Conservation (phyloP, 2,329 filamentous ascomycete species). For the Neoarthrinium moseri region DNA sequence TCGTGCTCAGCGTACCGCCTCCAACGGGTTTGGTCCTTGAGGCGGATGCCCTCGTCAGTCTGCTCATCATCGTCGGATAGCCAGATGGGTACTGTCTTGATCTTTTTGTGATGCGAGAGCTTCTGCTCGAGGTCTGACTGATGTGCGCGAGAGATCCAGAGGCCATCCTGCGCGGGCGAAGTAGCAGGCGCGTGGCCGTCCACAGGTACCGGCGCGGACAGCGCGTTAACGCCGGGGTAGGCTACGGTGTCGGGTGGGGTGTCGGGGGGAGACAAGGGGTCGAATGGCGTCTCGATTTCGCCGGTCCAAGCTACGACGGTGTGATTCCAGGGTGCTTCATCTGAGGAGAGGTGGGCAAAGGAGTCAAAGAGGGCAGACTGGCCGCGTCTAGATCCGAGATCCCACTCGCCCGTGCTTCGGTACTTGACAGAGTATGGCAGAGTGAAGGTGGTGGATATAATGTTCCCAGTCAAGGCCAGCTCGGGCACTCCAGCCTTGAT, state of each 20-base stretch:
- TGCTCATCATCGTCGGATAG: conserved; percentile 74
- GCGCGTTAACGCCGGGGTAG: conserved; percentile 63
- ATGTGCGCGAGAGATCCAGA: conserved; percentile 70
- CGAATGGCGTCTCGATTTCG: conserved; percentile 63
- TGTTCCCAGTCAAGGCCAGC: conserved; percentile 59
- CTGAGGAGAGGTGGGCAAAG: conserved; percentile 83
- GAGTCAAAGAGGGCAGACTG: conserved; percentile 93
- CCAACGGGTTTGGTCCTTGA: conserved; percentile 86
- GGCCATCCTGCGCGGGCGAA: conserved; percentile 63
- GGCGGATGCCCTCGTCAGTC: conserved; percentile 62
- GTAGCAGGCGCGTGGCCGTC: conserved; percentile 57
- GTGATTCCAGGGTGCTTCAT: conserved; percentile 83
- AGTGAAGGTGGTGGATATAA: conserved; percentile 66
- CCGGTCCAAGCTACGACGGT: conserved; percentile 94
- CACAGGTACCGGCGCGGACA: conserved; percentile 77
- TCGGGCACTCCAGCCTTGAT: conserved; percentile 56
- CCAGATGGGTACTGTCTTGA: conserved; percentile 86
- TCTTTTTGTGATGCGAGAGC: conserved; percentile 69
- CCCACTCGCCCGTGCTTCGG: conserved; percentile 60
- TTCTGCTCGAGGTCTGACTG: conserved; percentile 72
- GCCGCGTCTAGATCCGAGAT: conserved; percentile 74
- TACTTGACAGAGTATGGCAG: conserved; percentile 61
- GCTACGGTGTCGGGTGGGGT: conserved; percentile 49
- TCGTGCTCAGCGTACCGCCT: conserved; percentile 87
- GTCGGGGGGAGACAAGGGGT: conserved; percentile 43